phyloP scores from a whole-genome alignment of 2,329 filamentous ascomycete species.

The Atkinsonella hypoxylon region DNA sequence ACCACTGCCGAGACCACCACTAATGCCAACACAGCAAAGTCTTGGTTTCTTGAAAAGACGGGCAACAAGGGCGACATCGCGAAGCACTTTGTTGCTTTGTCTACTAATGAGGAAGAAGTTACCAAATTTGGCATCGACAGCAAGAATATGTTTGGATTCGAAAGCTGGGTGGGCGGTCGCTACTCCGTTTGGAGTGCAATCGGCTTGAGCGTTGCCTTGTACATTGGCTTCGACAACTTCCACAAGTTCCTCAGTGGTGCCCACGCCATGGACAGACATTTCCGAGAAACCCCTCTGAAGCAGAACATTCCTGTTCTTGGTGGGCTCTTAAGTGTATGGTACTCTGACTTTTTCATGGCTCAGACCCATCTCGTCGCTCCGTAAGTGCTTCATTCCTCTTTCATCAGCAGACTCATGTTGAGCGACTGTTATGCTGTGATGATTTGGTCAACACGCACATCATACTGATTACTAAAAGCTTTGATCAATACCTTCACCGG shows the following conservation, averaged over 20 bases:
- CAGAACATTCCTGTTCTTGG: slow-evolving; percentile 91
- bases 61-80: slow-evolving; percentile 73
- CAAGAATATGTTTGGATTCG: slow-evolving; percentile 99
- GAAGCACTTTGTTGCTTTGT: slow-evolving; percentile 97
- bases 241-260: slow-evolving; percentile 89
- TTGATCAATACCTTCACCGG: slow-evolving; percentile 97
- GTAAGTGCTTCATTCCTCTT: slow-evolving; percentile 37
- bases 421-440: not conserved
- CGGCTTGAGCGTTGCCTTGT: slow-evolving; percentile 83
- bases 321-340: slow-evolving; percentile 93
- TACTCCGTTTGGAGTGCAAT: slow-evolving; percentile 99
- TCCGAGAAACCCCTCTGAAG: slow-evolving; percentile 78
- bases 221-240: slow-evolving; percentile 97
- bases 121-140: slow-evolving; percentile 97
- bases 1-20: slow-evolving; percentile 95
- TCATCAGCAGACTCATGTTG: not conserved
- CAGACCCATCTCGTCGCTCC: slow-evolving; percentile 96
- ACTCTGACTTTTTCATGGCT: slow-evolving; percentile 96
- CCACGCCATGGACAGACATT: slow-evolving; percentile 98
- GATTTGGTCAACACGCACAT: not conserved
- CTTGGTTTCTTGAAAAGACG: slow-evolving; percentile 84
- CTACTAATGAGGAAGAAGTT: slow-evolving; percentile 89
- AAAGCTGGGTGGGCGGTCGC: slow-evolving; percentile 94
- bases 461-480: slow-evolving; percentile 35
- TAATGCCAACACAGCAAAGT: slow-evolving; percentile 94